Conservation (phyloP, 1,139 yeast species). For the Pichia sp. region DNA sequence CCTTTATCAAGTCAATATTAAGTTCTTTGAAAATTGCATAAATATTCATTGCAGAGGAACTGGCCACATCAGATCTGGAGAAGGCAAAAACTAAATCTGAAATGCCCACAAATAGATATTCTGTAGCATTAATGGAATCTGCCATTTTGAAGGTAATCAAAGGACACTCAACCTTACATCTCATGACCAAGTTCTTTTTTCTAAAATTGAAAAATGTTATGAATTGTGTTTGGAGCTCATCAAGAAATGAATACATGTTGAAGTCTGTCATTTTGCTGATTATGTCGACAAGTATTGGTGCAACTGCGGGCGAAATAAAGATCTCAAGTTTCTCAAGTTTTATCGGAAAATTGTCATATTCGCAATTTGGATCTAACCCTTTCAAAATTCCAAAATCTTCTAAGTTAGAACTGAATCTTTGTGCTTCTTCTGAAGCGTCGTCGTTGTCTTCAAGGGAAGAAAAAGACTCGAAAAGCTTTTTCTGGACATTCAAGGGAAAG, state of each 20-base stretch:
- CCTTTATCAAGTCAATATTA: conserved; percentile 37
- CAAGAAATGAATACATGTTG: conserved; percentile 48
- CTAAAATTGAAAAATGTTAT: conserved; percentile 37
- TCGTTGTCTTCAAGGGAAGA: conserved; percentile 15
- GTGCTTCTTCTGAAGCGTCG: conserved; percentile 11
- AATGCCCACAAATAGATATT: conserved; percentile 11
- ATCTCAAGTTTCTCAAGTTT: conserved; percentile 46
- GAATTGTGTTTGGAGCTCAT: conserved; percentile 60
- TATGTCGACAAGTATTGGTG: conserved; percentile 35
- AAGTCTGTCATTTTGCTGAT: conserved; percentile 33
- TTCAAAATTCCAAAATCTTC: conserved; percentile 13
- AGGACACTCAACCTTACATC: conserved; percentile 46
- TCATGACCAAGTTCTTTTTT: conserved; percentile 10
- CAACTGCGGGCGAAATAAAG: conserved; percentile 37
- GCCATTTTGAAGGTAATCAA: conserved; percentile 46
- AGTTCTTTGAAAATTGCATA: conserved; percentile 10
- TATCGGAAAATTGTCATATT: conserved; percentile 52
- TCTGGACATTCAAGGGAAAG: conserved; percentile 29
- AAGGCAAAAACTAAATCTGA: conserved; percentile 10
- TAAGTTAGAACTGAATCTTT: conserved; percentile 12
- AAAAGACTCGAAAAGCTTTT: conserved; percentile 14
- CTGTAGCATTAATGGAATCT: conserved; percentile 19
- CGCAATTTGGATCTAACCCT: conserved; percentile 29
- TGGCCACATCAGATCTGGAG: neutral
- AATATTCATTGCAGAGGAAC: conserved; percentile 1